Evolutionary conservation across 2,329 filamentous ascomycete genomes (phyloP).

Genomic region (Penicillium sp.): DNA sequence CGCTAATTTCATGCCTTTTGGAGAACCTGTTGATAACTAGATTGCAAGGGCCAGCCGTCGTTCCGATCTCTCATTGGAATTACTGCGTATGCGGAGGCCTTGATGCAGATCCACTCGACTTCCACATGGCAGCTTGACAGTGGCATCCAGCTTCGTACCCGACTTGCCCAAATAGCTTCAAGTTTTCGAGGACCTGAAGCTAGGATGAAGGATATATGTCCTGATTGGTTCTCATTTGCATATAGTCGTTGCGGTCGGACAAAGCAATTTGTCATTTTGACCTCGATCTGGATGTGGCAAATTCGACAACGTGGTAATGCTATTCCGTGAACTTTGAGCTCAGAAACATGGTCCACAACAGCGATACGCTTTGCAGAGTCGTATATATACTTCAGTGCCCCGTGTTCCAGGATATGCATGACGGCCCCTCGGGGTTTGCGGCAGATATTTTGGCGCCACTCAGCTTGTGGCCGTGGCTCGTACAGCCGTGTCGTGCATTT

Average conservation of each 20-base stretch:
- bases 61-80: not conserved
- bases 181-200: too few species aligned
- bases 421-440: conserved; percentile 2
- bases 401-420: conserved; percentile 26
- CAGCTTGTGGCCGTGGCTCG: not conserved
- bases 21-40: not conserved
- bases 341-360: conserved; percentile 8
- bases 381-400: conserved; percentile 8
- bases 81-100: not conserved
- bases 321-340: not conserved
- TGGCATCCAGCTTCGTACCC: not conserved
- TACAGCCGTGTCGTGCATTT: not conserved
- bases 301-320: not conserved
- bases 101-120: not conserved
- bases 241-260: not conserved
- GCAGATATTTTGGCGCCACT: conserved; percentile 20
- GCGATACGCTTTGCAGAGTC: conserved; percentile 19
- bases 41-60: not conserved
- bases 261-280: not conserved
- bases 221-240: not conserved
- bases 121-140: not conserved
- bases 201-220: too few species aligned
- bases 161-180: not conserved
- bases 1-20: not conserved
- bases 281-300: not conserved